These are phyloP conservation scores for Talaromyces sp. DNA, from an alignment of 2,329 filamentous ascomycete genomes.

Conservation along the genomic window DNA sequence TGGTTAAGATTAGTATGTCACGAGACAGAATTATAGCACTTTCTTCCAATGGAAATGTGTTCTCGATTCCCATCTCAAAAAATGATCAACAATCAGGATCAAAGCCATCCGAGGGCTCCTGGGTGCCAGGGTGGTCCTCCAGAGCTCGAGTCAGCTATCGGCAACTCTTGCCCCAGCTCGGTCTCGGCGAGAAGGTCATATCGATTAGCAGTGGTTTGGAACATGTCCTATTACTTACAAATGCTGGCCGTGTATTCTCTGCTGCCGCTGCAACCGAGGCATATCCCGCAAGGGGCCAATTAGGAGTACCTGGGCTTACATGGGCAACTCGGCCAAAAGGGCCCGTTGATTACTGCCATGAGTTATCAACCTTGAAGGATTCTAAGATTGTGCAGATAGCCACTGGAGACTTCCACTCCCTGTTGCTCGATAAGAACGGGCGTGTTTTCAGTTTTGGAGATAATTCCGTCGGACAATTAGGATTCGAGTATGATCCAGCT, in stretches of 20 bases:
- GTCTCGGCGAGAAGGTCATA: constrained; percentile 68
- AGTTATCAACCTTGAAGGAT: constrained; percentile 67
- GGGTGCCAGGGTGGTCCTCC: constrained; percentile 71
- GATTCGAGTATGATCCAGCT: constrained; percentile 67
- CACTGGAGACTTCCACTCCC: constrained; percentile 80
- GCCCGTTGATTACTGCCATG: constrained; percentile 76
- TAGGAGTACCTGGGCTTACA: constrained; percentile 78
- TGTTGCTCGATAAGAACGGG: constrained; percentile 72
- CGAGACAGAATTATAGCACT: constrained; percentile 79
- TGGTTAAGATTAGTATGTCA: constrained; percentile 73
- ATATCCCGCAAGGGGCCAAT: constrained; percentile 79
- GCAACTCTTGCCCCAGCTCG: constrained; percentile 63
- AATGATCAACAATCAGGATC: constrained; percentile 64
- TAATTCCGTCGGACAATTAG: constrained; percentile 86
- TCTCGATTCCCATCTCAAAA: constrained; percentile 75
- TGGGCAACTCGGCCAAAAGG: constrained; percentile 76
- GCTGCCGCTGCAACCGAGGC: constrained; percentile 74
- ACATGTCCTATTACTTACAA: constrained; percentile 82
- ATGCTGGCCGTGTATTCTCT: constrained; percentile 79
- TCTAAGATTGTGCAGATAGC: constrained; percentile 73
- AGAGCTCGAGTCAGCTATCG: constrained; percentile 66
- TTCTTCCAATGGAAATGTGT: constrained; percentile 70
- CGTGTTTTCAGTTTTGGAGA: constrained; percentile 85
- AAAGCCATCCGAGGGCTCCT: constrained; percentile 64
- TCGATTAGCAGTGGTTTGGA: constrained; percentile 76